phyloP scores from a whole-genome alignment of 2,329 filamentous ascomycete genomes.

The Aspergillus felis region DNA sequence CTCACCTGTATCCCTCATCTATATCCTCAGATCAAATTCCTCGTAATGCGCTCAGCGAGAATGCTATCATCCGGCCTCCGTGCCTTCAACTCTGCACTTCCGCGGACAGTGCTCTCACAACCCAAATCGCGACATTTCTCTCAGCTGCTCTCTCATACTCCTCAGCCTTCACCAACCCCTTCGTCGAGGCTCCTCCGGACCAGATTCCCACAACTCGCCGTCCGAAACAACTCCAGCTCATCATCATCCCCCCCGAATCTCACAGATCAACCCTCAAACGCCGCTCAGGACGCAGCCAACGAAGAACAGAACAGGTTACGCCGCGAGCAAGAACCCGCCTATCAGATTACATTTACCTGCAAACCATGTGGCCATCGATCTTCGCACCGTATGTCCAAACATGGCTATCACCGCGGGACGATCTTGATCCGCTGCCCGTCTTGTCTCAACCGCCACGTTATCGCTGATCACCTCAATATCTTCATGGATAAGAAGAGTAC shows the following conservation, averaged over 20 bases:
- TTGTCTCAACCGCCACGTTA: constrained; percentile 85
- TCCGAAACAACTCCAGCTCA: constrained; percentile 30
- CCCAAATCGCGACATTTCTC: constrained; percentile 18
- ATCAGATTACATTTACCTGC: constrained; percentile 90
- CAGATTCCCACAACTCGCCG: constrained; percentile 4
- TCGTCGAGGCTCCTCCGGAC: constrained; percentile 4
- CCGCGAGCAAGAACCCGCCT: constrained; percentile 59
- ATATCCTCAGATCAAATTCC: background rate
- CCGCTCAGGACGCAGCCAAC: constrained; percentile 29
- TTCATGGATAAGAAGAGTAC: constrained; percentile 42
- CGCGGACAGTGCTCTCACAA: constrained; percentile 13
- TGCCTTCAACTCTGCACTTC: constrained; percentile 10
- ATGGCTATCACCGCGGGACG: constrained; percentile 89
- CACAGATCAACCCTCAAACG: constrained; percentile 27
- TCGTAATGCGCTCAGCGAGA: constrained; percentile 18
- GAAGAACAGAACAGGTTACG: constrained; percentile 34
- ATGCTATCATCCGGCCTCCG: constrained; percentile 21
- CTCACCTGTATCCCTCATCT: background rate
- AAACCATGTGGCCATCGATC: constrained; percentile 76
- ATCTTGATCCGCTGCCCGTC: constrained; percentile 82
- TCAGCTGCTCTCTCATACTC: constrained; percentile 14
- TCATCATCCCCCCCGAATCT: constrained; percentile 22
- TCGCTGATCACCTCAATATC: constrained; percentile 79
- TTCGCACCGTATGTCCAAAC: constrained; percentile 83
- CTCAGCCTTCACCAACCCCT: constrained; percentile 1